Conservation (phyloP, 1,284 basidiomycete genomes). For the Leccinum subrobustum region DNA sequence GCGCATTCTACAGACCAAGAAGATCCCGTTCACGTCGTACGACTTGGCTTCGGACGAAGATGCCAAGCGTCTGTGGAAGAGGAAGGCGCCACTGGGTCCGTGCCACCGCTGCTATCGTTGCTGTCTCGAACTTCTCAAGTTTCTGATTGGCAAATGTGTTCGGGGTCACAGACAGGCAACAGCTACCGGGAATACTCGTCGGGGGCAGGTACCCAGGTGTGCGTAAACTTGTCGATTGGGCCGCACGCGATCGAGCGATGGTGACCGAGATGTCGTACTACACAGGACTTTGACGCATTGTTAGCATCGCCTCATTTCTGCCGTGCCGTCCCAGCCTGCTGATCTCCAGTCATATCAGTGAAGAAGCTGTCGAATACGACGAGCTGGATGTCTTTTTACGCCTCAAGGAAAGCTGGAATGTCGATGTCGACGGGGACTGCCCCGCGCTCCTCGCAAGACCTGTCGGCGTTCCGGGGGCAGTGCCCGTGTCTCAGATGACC, state of each 20-base stretch:
- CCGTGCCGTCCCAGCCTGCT: constrained; percentile 10
- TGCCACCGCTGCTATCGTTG: not conserved
- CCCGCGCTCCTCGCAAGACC: constrained; percentile 50
- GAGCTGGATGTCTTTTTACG: constrained; percentile 70
- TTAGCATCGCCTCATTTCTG: constrained; percentile 30
- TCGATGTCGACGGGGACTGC: constrained; percentile 53
- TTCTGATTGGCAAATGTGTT: not conserved
- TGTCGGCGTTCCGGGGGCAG: constrained; percentile 76
- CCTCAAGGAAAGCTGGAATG: constrained; percentile 66
- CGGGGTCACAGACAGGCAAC: constrained; percentile 62
- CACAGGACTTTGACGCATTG: constrained; percentile 59
- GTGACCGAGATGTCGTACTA: constrained; percentile 1
- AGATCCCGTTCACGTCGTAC: constrained; percentile 75
- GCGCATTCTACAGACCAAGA: constrained; percentile 78
- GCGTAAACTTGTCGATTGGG: constrained; percentile 23
- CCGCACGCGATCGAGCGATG: not conserved
- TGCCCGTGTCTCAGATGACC: constrained; percentile 73
- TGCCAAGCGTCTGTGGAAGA: constrained; percentile 75
- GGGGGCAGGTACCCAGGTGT: constrained; percentile 65
- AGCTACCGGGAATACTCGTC: constrained; percentile 76
- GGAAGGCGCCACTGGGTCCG: constrained; percentile 67
- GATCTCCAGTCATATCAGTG: constrained; percentile 41
- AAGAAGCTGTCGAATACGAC: constrained; percentile 76
- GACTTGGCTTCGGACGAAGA: constrained; percentile 80
- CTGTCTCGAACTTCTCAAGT: constrained; percentile 1